Conservation (phyloP, 495 filamentous ascomycete species). For the Diplogelasinospora grovesii region DNA sequence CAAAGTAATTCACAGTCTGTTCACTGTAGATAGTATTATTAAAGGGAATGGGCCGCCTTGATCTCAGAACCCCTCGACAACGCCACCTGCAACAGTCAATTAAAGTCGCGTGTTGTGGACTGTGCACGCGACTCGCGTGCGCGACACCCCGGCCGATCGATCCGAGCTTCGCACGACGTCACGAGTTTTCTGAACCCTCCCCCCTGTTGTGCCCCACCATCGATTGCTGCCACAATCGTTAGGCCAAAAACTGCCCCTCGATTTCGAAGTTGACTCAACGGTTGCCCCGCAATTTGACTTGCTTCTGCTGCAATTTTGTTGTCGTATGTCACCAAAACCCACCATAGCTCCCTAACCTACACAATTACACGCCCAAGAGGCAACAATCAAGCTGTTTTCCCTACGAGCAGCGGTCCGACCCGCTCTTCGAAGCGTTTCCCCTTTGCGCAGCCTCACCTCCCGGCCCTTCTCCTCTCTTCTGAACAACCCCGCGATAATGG, state of each 20-base stretch:
- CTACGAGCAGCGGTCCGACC: slow-evolving; percentile 34
- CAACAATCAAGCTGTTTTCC: slow-evolving; percentile 42
- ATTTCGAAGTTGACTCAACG: slow-evolving; percentile 5
- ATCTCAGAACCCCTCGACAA: too few species aligned
- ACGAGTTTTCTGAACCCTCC: slow-evolving; percentile 10
- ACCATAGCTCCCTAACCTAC: neutral
- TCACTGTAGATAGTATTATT: too few species aligned
- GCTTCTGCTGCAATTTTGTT: slow-evolving; percentile 17
- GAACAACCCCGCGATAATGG: slow-evolving; percentile 34
- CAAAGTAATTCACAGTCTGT: too few species aligned
- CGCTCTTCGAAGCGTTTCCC: slow-evolving; percentile 38
- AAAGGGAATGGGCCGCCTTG: too few species aligned
- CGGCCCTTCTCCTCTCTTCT: slow-evolving; percentile 16
- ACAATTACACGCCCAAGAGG: too few species aligned
- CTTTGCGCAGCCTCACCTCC: slow-evolving; percentile 15
- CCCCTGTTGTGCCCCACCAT: neutral
- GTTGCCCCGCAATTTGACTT: slow-evolving; percentile 8
- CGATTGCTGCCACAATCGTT: neutral
- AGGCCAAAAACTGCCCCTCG: slow-evolving; percentile 10
- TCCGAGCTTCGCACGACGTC: slow-evolving; percentile 17
- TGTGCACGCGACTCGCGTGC: slow-evolving; percentile 15
- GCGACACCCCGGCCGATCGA: slow-evolving; percentile 15
- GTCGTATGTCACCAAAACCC: neutral
- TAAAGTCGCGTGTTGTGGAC: slow-evolving; percentile 6
- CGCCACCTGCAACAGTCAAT: too few species aligned